Percentiles rank a stretch among this genome's conserved stretches.
phyloP scores from a whole-genome alignment of 306 rosid genomes.

The Ziziphus jujuba region DNA sequence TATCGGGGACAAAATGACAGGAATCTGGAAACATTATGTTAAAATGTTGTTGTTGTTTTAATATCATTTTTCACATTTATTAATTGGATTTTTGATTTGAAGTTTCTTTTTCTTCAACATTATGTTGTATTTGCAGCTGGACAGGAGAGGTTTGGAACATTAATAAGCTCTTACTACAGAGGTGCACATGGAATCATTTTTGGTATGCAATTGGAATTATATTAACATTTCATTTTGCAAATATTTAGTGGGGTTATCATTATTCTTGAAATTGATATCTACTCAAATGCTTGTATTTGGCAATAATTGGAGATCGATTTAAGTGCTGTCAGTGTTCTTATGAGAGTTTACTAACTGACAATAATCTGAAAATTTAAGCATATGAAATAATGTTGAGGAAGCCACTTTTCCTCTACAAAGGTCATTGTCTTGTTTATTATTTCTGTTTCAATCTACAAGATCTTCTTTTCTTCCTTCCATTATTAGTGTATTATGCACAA shows the following conservation, averaged over 20 bases:
- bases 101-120: constrained; percentile 10
- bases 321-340: too few relatives aligned
- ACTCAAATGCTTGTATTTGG: neutral
- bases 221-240: neutral
- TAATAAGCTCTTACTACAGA: constrained; percentile 89
- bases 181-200: constrained; percentile 96
- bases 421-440: too few relatives aligned
- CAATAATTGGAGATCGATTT: neutral
- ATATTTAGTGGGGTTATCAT: neutral
- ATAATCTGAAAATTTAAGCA: too few relatives aligned
- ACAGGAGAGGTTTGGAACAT: constrained; percentile 95
- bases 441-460: too few relatives aligned
- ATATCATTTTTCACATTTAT: neutral
- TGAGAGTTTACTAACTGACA: too few relatives aligned
- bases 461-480: too few relatives aligned
- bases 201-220: constrained; percentile 46
- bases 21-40: too few relatives aligned
- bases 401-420: too few relatives aligned
- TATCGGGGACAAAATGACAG: too few relatives aligned
- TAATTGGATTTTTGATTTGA: neutral
- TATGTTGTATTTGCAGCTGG: constrained; percentile 64
- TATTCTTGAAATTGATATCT: neutral
- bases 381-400: too few relatives aligned
- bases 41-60: neutral
- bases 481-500: too few relatives aligned